These are phyloP conservation scores for Papiliotrema fonsecae DNA, from an alignment of 1,284 basidiomycete genomes.

Conservation along the genomic window DNA sequence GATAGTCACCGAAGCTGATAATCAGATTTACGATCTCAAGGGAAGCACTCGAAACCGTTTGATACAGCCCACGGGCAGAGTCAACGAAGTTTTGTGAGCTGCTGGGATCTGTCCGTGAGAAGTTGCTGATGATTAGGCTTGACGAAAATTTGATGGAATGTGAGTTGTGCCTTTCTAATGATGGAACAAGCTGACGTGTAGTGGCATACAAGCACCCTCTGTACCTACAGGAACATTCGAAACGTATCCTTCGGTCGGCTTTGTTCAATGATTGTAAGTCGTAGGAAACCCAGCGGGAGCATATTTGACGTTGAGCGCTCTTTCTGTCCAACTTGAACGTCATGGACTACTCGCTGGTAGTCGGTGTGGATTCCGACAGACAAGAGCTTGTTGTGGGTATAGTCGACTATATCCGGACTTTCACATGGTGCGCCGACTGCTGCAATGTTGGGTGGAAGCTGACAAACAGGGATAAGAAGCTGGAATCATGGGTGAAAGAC, in stretches of 20 bases:
- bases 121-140: slow-evolving; percentile 33
- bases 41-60: slow-evolving; percentile 87
- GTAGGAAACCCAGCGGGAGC: not conserved
- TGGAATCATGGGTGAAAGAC: slow-evolving; percentile 97
- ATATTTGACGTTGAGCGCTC: slow-evolving; percentile 35
- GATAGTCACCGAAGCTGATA: not conserved
- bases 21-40: slow-evolving; percentile 88
- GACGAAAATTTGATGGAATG: slow-evolving; percentile 49
- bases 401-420: slow-evolving; percentile 57
- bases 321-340: slow-evolving; percentile 94
- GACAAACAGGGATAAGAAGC: slow-evolving; percentile 76
- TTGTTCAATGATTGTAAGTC: slow-evolving; percentile 84
- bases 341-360: slow-evolving; percentile 98
- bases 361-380: slow-evolving; percentile 78
- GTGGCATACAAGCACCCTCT: slow-evolving; percentile 60
- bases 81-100: slow-evolving; percentile 75
- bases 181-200: slow-evolving; percentile 8
- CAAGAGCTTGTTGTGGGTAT: slow-evolving; percentile 93
- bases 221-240: slow-evolving; percentile 91
- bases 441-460: not conserved
- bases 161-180: slow-evolving; percentile 11
- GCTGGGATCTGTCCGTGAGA: not conserved
- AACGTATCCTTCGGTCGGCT: slow-evolving; percentile 83
- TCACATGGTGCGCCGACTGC: slow-evolving; percentile 17
- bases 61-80: slow-evolving; percentile 81